These are phyloP conservation scores for Quercus ilex DNA, from an alignment of 306 rosid species.

Conservation along the genomic window DNA sequence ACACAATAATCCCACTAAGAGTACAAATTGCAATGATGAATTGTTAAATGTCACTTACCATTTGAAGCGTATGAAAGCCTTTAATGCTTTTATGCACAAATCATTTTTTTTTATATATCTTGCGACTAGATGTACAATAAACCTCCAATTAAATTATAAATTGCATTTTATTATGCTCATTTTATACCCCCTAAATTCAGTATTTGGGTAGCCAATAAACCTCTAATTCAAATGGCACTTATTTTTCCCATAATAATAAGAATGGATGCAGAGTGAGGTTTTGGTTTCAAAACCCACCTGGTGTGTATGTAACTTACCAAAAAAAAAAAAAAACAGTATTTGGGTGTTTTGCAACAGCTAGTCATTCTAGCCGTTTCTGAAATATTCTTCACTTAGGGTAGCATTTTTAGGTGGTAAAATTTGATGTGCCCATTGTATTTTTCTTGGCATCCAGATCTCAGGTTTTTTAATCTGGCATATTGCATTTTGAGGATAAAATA, in stretches of 20 bases:
- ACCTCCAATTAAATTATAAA: not conserved
- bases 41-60: not conserved
- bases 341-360: not conserved
- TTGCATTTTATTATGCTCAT: not conserved
- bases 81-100: not conserved
- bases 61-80: not conserved
- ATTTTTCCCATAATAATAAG: too few relatives aligned
- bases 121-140: not conserved
- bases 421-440: constrained; percentile 13
- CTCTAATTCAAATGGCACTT: too few relatives aligned
- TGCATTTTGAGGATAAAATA: not conserved
- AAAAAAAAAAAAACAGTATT: not conserved
- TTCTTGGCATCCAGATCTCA: not conserved
- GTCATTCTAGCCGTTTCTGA: not conserved
- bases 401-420: not conserved
- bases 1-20: too few relatives aligned
- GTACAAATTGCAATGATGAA: not conserved
- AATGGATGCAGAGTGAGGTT: too few relatives aligned
- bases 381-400: not conserved
- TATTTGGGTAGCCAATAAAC: not conserved
- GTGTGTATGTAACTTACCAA: too few relatives aligned
- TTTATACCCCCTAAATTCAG: not conserved
- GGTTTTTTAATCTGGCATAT: not conserved
- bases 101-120: not conserved
- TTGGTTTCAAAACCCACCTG: too few relatives aligned